phyloP scores from a whole-genome alignment of 2,329 filamentous ascomycete species.

The Dothiorella sarmentorum region DNA sequence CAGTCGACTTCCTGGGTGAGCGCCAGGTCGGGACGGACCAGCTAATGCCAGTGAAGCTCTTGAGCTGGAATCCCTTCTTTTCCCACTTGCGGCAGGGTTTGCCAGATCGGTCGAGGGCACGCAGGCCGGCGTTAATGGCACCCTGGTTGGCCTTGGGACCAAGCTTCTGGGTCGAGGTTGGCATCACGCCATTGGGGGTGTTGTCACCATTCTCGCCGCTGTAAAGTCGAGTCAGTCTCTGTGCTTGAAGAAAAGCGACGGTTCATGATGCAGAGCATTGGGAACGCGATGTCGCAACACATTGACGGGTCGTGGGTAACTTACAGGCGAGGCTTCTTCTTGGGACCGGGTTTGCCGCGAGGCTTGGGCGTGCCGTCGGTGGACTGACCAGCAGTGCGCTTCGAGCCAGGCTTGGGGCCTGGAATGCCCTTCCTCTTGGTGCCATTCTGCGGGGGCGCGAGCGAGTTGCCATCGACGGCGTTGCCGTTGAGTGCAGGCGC shows the following conservation, averaged over 20 bases:
- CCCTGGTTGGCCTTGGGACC: conserved; percentile 96
- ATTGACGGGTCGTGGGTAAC: conserved; percentile 41
- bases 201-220: conserved; percentile 51
- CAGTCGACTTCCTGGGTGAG: conserved; percentile 59
- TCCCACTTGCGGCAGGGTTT: conserved; percentile 91
- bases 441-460: conserved; percentile 47
- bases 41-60: conserved; percentile 84
- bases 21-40: conserved; percentile 85
- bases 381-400: conserved; percentile 51
- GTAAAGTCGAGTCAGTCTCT: neutral
- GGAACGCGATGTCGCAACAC: neutral
- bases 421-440: conserved; percentile 75
- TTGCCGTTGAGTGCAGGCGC: conserved; percentile 34
- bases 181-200: conserved; percentile 41
- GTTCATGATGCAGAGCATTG: neutral
- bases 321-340: conserved; percentile 94
- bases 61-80: conserved; percentile 76
- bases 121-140: conserved; percentile 93
- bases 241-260: conserved; percentile 28
- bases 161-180: conserved; percentile 65
- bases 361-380: conserved; percentile 64
- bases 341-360: conserved; percentile 85
- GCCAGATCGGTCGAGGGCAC: conserved; percentile 87
- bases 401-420: conserved; percentile 62
- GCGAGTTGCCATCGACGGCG: conserved; percentile 28